phyloP scores from a whole-genome alignment of 768 basidiomycete genomes.

The Coprinellus micaceus region DNA sequence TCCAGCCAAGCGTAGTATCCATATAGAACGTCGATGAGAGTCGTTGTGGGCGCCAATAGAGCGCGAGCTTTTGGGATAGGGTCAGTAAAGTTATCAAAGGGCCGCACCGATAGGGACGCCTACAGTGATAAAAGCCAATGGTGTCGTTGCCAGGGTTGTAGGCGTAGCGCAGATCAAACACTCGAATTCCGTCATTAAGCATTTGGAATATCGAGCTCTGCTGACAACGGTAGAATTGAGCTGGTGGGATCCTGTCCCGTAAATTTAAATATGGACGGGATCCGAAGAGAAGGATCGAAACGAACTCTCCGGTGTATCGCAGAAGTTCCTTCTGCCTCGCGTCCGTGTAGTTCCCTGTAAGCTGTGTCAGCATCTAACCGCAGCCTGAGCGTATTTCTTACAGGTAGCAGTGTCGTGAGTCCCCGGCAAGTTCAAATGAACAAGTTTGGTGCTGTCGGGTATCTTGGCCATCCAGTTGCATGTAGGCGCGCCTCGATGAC shows the following conservation, averaged over 20 bases:
- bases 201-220: slow-evolving; percentile 43
- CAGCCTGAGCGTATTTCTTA: slow-evolving; percentile 14
- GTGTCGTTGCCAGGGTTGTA: slow-evolving; percentile 51
- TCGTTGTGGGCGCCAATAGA: slow-evolving; percentile 42
- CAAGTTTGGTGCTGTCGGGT: slow-evolving; percentile 38
- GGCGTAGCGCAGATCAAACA: slow-evolving; percentile 45
- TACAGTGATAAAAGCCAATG: slow-evolving; percentile 48
- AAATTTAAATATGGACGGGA: neutral
- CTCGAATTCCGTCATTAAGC: slow-evolving; percentile 47
- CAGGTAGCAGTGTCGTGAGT: slow-evolving; percentile 50
- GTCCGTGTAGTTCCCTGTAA: slow-evolving; percentile 42
- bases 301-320: slow-evolving; percentile 44
- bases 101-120: neutral
- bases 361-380: neutral
- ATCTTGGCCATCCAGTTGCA: slow-evolving; percentile 46
- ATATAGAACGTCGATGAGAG: slow-evolving; percentile 47
- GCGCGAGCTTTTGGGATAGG: slow-evolving; percentile 29
- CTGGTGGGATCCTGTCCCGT: slow-evolving; percentile 27
- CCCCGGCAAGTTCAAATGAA: slow-evolving; percentile 51
- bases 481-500: slow-evolving; percentile 24
- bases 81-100: neutral
- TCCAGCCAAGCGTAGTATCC: slow-evolving; percentile 51
- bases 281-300: neutral
- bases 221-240: slow-evolving; percentile 39
- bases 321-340: slow-evolving; percentile 37